Conservation (phyloP, 164 flowering plant genomes). For the Nelumbo lutea region DNA sequence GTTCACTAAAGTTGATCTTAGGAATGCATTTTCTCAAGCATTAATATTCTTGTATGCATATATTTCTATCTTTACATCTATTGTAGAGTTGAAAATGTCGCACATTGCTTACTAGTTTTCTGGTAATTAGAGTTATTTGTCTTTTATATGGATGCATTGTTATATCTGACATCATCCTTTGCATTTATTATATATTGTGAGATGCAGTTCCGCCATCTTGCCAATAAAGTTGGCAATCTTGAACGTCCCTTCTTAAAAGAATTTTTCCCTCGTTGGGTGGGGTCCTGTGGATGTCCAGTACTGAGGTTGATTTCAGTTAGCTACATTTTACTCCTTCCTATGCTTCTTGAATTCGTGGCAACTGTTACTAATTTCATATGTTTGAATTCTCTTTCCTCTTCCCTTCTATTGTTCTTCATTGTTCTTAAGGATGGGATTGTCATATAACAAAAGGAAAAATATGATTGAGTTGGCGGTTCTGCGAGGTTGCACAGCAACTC, state of each 20-base stretch:
- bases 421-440: conserved; percentile 72
- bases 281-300: conserved; percentile 83
- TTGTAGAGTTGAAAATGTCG: too few species aligned
- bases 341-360: background rate
- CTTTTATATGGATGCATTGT: background rate
- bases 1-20: too few species aligned
- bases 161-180: background rate
- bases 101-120: too few species aligned
- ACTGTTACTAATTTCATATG: background rate
- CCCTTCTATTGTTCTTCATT: background rate
- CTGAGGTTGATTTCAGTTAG: conserved; percentile 47
- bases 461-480: conserved; percentile 79
- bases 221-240: conserved; percentile 93
- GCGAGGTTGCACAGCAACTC: conserved; percentile 69
- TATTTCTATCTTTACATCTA: too few species aligned
- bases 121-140: background rate
- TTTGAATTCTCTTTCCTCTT: background rate
- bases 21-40: too few species aligned
- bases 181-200: background rate
- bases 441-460: conserved; percentile 90
- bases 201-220: conserved; percentile 89
- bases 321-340: background rate
- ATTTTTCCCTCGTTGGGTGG: conserved; percentile 95
- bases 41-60: too few species aligned
- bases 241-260: conserved; percentile 99